Conservation (phyloP, 2,329 filamentous ascomycete genomes). For the Cyanodermella asteris region DNA sequence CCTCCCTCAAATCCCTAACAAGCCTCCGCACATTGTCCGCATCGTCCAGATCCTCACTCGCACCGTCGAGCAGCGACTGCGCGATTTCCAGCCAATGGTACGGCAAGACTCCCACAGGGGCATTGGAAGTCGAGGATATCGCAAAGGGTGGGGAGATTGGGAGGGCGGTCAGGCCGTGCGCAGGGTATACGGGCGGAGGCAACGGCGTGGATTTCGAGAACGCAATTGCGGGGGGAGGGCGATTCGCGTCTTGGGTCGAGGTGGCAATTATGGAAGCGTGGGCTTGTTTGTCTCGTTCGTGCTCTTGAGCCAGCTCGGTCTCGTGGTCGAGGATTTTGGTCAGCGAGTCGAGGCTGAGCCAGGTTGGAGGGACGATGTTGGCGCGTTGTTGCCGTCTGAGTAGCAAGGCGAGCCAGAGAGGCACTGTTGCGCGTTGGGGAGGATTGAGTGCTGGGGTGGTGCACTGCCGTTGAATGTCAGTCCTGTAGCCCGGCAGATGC, state of each 20-base stretch:
- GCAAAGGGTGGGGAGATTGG: slow-evolving; percentile 52
- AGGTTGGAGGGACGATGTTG: slow-evolving; percentile 77
- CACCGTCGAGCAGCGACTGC: slow-evolving; percentile 68
- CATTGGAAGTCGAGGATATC: slow-evolving; percentile 46
- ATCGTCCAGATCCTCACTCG: slow-evolving; percentile 58
- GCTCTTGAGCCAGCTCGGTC: slow-evolving; percentile 44
- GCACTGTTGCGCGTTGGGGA: slow-evolving; percentile 56
- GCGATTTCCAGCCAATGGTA: slow-evolving; percentile 92
- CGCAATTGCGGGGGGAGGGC: slow-evolving; percentile 10
- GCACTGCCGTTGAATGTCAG: slow-evolving; percentile 33
- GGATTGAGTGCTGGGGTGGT: slow-evolving; percentile 55
- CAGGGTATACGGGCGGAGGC: slow-evolving; percentile 11
- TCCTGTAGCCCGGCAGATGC: too few species aligned
- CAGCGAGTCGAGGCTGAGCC: slow-evolving; percentile 61
- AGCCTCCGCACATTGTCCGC: slow-evolving; percentile 53
- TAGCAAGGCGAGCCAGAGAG: slow-evolving; percentile 85
- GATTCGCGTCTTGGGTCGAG: slow-evolving; percentile 14
- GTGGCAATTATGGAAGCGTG: too few species aligned
- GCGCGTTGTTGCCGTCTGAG: slow-evolving; percentile 85
- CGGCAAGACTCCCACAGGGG: slow-evolving; percentile 50
- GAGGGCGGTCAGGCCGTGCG: slow-evolving; percentile 17
- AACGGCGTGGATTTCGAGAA: too few species aligned
- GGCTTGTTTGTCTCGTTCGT: slow-evolving; percentile 6
- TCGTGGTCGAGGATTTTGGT: slow-evolving; percentile 61
- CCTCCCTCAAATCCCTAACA: slow-evolving; percentile 64